These are phyloP conservation scores for Carex myosuroides DNA, from an alignment of 176 grass and related monocot species.

Conservation along the genomic window DNA sequence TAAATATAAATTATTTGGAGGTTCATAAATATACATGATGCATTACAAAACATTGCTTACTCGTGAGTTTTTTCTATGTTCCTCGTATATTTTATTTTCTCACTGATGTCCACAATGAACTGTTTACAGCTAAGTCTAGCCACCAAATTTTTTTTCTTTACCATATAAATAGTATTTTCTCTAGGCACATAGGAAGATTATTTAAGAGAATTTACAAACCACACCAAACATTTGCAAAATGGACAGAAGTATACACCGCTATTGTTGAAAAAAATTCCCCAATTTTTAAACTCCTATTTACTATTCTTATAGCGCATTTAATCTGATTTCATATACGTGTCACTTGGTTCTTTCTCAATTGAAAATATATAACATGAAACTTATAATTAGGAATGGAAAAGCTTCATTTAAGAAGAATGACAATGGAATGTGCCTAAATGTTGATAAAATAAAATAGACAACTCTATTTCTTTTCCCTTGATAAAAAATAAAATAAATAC, in stretches of 20 bases:
- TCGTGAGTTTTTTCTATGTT: background rate
- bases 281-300: background rate
- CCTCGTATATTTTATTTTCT: background rate
- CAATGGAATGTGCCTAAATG: background rate
- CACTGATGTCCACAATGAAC: background rate
- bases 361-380: background rate
- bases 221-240: background rate
- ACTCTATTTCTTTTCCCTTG: background rate
- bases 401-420: background rate
- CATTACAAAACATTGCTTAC: background rate
- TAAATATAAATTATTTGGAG: slow-evolving; percentile 7
- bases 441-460: background rate
- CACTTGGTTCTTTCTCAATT: background rate
- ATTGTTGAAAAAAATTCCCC: background rate
- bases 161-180: background rate
- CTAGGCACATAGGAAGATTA: background rate
- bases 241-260: background rate
- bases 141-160: background rate
- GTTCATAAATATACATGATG: background rate
- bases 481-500: background rate
- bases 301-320: background rate
- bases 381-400: background rate
- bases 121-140: background rate
- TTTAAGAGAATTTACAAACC: background rate
- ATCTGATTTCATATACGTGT: background rate